A percentile compares a stretch with the other conserved stretches of the same genome.
Evolutionary conservation across 768 basidiomycete genomes (phyloP).

Genomic region (Amanita rubescens): DNA sequence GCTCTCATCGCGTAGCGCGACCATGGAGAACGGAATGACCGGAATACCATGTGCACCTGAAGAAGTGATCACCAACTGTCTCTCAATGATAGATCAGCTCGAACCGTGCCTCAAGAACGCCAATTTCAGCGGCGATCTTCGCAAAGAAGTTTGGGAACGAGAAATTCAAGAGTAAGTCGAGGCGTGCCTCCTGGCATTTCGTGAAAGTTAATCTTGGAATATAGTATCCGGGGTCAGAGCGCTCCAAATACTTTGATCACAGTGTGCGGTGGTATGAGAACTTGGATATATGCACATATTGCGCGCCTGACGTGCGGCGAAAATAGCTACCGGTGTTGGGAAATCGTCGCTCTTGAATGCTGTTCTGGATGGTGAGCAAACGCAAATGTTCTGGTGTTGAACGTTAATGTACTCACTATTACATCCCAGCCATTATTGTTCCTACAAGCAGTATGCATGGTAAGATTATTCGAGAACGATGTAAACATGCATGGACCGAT

Average conservation of each 20-base stretch:
- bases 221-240: conserved; percentile 41
- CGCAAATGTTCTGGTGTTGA: not conserved
- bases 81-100: not conserved
- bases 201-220: conserved; percentile 16
- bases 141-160: conserved; percentile 51
- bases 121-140: conserved; percentile 45
- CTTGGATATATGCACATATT: not conserved
- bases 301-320: not conserved
- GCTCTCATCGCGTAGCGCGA: not conserved
- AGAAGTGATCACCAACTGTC: not conserved
- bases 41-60: not conserved
- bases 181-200: too few relatives aligned
- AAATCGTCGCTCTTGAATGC: conserved; percentile 57
- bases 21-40: not conserved
- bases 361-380: conserved; percentile 47
- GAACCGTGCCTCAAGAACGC: conserved; percentile 27
- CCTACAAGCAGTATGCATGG: conserved; percentile 64
- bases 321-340: conserved; percentile 26
- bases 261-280: conserved; percentile 48
- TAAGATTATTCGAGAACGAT: too few relatives aligned
- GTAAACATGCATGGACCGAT: not conserved
- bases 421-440: conserved; percentile 44
- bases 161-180: conserved; percentile 27
- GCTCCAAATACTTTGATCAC: conserved; percentile 54
- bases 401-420: not conserved